phyloP scores from a whole-genome alignment of 306 rosid genomes.

The Fagus sylvatica region DNA sequence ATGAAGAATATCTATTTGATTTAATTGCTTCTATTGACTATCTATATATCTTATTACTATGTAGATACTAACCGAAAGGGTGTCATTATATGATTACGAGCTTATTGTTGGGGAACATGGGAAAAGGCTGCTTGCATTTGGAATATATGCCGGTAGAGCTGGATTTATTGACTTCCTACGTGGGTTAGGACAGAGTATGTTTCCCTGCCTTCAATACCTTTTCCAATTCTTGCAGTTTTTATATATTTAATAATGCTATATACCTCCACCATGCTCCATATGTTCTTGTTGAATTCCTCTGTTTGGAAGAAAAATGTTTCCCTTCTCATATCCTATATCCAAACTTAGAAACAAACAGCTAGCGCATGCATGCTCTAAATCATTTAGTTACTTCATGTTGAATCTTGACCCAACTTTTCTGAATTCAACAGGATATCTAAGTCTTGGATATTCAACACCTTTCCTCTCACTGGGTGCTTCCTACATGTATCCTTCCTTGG shows the following conservation, averaged over 20 bases:
- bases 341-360: neutral
- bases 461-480: slow-evolving; percentile 89
- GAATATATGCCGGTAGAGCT: slow-evolving; percentile 92
- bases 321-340: neutral
- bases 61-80: slow-evolving; percentile 75
- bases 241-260: no score
- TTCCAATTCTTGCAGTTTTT: neutral
- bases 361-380: neutral
- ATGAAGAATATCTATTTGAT: no score
- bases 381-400: neutral
- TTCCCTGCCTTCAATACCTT: neutral
- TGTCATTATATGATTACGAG: slow-evolving; percentile 79
- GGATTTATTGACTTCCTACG: slow-evolving; percentile 83
- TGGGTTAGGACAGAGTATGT: slow-evolving; percentile 82
- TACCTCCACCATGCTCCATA: no score
- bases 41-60: neutral
- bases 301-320: neutral
- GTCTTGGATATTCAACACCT: slow-evolving; percentile 97
- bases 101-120: slow-evolving; percentile 82
- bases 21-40: slow-evolving; percentile 13
- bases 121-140: slow-evolving; percentile 81
- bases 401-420: slow-evolving; percentile 18
- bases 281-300: neutral
- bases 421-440: slow-evolving; percentile 60
- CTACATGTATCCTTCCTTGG: slow-evolving; percentile 94